Conservation (phyloP, 305 asterid genomes). For the Fraxinus paxiana region DNA sequence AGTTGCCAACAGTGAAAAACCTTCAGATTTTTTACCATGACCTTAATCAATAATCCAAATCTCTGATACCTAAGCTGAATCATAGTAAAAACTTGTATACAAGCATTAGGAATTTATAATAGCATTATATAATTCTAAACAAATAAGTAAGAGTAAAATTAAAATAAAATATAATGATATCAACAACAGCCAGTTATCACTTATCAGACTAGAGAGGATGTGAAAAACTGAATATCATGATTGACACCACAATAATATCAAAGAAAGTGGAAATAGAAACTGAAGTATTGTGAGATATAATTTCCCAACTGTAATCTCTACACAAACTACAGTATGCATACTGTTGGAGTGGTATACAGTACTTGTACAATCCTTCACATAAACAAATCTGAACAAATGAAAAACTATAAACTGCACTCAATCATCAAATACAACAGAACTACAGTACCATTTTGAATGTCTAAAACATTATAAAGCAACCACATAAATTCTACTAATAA, state of each 20-base stretch:
- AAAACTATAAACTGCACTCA: slow-evolving; percentile 11
- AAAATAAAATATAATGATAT: slow-evolving; percentile 9
- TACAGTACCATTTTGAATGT: not conserved
- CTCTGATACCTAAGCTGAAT: not conserved
- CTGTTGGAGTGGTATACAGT: slow-evolving; percentile 2
- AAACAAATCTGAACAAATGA: not conserved
- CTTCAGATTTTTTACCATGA: not conserved
- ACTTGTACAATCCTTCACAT: slow-evolving; percentile 5
- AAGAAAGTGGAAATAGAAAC: not conserved
- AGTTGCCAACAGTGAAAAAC: not conserved
- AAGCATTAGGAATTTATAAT: not conserved
- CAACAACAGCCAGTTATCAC: slow-evolving; percentile 10
- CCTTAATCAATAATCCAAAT: not conserved
- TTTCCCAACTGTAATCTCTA: slow-evolving; percentile 9
- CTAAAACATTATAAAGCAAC: not conserved
- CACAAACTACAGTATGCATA: not conserved
- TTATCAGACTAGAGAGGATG: not conserved
- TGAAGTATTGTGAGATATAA: slow-evolving; percentile 7
- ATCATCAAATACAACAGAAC: slow-evolving; percentile 9
- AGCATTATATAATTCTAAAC: slow-evolving; percentile 9
- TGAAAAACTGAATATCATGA: slow-evolving; percentile 5
- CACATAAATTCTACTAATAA: not conserved
- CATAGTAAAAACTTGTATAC: not conserved
- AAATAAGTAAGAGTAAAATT: slow-evolving; percentile 13
- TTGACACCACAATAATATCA: not conserved